Base-by-base conservation (phyloP, 2,329 filamentous ascomycete genomes). In the Aplosporella prunicola region DNA sequence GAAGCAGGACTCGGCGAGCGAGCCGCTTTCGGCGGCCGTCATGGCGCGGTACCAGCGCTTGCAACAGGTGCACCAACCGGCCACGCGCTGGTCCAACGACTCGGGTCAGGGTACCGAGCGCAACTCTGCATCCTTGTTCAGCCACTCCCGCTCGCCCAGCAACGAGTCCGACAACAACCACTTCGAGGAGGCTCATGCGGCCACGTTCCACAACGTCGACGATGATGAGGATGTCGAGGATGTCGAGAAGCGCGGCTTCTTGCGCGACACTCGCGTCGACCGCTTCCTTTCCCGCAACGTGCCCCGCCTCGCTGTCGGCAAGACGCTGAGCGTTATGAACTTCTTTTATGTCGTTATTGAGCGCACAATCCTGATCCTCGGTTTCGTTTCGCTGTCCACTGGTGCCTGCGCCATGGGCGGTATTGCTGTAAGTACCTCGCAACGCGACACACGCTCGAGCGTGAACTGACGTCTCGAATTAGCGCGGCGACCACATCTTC, bases 391-490 rank as follows among this genome's bases (percentile, higher is more conserved):
- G 1, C 60, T 94, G 11, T 65, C 73, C 14, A 82, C 78, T 4
- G 89, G 89, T 5, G 72, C 81, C 23, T 72, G 84, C 20, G 78
- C 85, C 0, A 88, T 82, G 52, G 83, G 78, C 17, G 83, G 88
- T 18, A 82, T 95, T 46, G 91, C 91, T 57, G 82, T 88, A 70
- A 72, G 82, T 71, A 26, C 11, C 28, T 22, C 7, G 20, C 9
- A 24, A 17, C 15, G 38, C 34, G 16, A 20, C 9, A 14, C 9
- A 23, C 9, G 18, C 26, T 33, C n/a, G 8, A 11, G 8, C 32
- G 23, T 32, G 36, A 14, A 37, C 45, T 50, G 22, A 47, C 35
- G 18, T 16, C 20, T 14, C 15, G 3, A n/a, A n/a, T n/a, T 9
- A 87, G 81, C 78, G 81, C 56, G 80, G 74, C 5, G 58, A 59